phyloP scores from a whole-genome alignment of 164 flowering plant species.

The Chloranthus sessilifolius region DNA sequence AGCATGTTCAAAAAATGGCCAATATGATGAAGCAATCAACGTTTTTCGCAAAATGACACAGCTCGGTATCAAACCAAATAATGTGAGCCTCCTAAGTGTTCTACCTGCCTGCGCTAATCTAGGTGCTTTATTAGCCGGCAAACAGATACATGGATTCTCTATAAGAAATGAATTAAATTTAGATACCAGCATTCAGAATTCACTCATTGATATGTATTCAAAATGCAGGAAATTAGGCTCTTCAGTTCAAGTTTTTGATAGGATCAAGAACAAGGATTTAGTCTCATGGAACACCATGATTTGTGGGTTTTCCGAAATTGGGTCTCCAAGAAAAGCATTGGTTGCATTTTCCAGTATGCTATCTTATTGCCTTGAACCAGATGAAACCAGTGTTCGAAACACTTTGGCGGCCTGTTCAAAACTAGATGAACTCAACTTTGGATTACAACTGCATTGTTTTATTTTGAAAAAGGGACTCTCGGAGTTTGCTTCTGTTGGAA shows the following conservation, averaged over 20 bases:
- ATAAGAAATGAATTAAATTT: conserved; percentile 22
- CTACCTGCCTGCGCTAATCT: conserved; percentile 51
- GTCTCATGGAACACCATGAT: conserved; percentile 59
- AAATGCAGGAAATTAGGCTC: conserved; percentile 33
- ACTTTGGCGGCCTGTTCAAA: conserved; percentile 24
- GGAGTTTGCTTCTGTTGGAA: conserved; percentile 30
- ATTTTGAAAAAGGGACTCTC: conserved; percentile 36
- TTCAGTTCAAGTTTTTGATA: conserved; percentile 31
- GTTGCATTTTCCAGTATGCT: conserved; percentile 25
- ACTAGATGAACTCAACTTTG: conserved; percentile 25
- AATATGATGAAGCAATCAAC: conserved; percentile 29
- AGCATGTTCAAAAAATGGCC: conserved; percentile 35
- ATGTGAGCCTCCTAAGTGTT: conserved; percentile 39
- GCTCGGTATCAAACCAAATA: conserved; percentile 38
- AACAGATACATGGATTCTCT: conserved; percentile 48
- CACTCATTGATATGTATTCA: conserved; percentile 52
- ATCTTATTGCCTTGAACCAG: conserved; percentile 16
- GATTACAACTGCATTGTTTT: conserved; percentile 31
- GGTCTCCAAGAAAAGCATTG: conserved; percentile 28
- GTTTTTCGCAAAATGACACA: conserved; percentile 36
- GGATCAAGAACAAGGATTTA: conserved; percentile 31
- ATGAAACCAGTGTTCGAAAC: conserved; percentile 30
- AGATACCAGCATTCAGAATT: conserved; percentile 37
- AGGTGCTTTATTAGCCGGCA: conserved; percentile 35
- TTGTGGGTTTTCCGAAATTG: conserved; percentile 37